Base-by-base conservation (phyloP, 2,329 filamentous ascomycete species). In the Alternaria metachromatica region DNA sequence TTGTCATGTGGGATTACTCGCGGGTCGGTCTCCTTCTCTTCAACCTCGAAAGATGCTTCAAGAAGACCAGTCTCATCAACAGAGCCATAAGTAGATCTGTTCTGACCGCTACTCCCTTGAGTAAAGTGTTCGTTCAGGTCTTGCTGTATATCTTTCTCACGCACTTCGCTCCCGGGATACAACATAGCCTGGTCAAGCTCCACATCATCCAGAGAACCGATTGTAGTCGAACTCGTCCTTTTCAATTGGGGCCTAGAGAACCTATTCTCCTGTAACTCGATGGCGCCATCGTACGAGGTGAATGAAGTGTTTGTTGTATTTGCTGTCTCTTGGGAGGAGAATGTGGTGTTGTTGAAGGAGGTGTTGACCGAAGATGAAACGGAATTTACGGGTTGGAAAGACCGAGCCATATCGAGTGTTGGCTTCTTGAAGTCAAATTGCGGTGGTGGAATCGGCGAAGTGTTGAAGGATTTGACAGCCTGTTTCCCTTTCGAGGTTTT, bases 251-350 rank as follows among this genome's bases (percentile, higher is more conserved):
- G 63, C 25, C 58, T 57, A 15, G n/a, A 37, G 7, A 49, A 13
- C n/a, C 12, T 21, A 11, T 18, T 25, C 6, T n/a, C 13, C 5
- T 66, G 21, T n/a, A 69, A 58, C n/a, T 60, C 58, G 4, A 18
- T 46, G 15, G 25, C 57, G 25, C 64, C 54, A 51, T 58, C 63
- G 23, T 56, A 46, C 6, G 67, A 68, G 6, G 57, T 70, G 45
- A 80, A 80, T 3, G 75, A 76, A 1, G 72, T 76, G 9, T 70
- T 72, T 1, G 63, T 65, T 1, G 69, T 71, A 23, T 62, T 66
- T 13, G 59, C 37, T 8, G 68, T 73, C 46, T 68, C 64, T 49
- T 77, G 74, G 5, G 74, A 72, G 5, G 76, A 78, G 10, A 60
- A 63, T 2, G 64, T 53, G 5, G 62, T 69, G n/a, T 65, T 59